A percentile compares a stretch with the other conserved stretches of the same genome.
These are phyloP conservation scores for Tulasnella sp. DNA, from an alignment of 768 basidiomycete genomes.

Conservation along the genomic window DNA sequence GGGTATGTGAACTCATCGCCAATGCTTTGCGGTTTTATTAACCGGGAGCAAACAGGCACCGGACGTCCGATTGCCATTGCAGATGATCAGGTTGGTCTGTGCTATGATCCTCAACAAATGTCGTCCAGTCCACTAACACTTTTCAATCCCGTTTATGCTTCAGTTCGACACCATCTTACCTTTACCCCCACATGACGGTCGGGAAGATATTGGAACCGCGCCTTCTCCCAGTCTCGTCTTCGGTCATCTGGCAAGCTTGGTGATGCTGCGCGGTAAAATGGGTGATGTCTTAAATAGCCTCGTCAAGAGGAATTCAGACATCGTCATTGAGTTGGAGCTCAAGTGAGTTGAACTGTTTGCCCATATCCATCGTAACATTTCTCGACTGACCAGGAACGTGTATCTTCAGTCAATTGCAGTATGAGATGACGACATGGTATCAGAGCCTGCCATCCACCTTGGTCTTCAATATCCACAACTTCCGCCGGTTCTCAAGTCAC, in stretches of 20 bases:
- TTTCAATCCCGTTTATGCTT: background rate
- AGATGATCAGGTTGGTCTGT: slow-evolving; percentile 17
- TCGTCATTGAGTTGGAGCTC: slow-evolving; percentile 18
- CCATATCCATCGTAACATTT: background rate
- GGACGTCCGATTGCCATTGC: slow-evolving; percentile 20
- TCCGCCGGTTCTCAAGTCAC: slow-evolving; percentile 17
- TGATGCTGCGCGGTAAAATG: slow-evolving; percentile 19
- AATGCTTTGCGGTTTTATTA: background rate
- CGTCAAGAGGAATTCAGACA: slow-evolving; percentile 16
- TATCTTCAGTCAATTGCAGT: slow-evolving; percentile 17
- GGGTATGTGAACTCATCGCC: slow-evolving; percentile 2
- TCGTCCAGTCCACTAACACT: too few species aligned
- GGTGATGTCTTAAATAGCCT: slow-evolving; percentile 20
- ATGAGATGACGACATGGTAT: slow-evolving; percentile 20
- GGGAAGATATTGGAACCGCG: slow-evolving; percentile 11
- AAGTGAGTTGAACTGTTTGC: background rate
- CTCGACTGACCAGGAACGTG: background rate
- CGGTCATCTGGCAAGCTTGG: slow-evolving; percentile 18
- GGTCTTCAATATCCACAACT: slow-evolving; percentile 20
- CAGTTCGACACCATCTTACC: slow-evolving; percentile 18
- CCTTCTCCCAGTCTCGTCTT: slow-evolving; percentile 18
- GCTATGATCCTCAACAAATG: background rate
- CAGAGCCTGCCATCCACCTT: slow-evolving; percentile 17
- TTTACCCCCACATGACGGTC: background rate
- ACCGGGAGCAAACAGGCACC: slow-evolving; percentile 7